Percentiles rank a stretch among this genome's conserved stretches.
Conservation (phyloP, 2,329 filamentous ascomycete genomes). For the Aspergillus neoniger region DNA sequence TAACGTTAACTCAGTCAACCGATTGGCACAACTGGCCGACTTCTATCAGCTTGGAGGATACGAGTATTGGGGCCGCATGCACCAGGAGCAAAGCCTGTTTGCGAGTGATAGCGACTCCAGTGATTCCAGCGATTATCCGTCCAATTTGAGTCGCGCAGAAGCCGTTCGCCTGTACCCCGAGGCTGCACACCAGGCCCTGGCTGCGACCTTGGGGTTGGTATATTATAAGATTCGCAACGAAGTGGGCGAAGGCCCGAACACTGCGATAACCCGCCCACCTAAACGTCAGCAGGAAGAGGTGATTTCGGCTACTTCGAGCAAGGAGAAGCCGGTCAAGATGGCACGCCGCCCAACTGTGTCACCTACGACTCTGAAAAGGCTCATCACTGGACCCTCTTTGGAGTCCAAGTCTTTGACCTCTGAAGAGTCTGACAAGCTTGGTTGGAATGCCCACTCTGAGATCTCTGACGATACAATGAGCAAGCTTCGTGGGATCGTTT, state of each 20-base stretch:
- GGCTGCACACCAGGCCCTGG: slow-evolving; percentile 43
- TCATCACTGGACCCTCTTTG: slow-evolving; percentile 37
- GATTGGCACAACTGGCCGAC: slow-evolving; percentile 41
- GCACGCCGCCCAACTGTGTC: slow-evolving; percentile 36
- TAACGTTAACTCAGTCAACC: slow-evolving; percentile 35
- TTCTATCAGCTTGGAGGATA: slow-evolving; percentile 45
- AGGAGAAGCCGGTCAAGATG: slow-evolving; percentile 39
- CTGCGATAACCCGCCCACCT: slow-evolving; percentile 32
- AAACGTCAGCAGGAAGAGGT: slow-evolving; percentile 42
- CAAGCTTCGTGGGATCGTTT: slow-evolving; percentile 41
- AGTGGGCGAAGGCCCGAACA: slow-evolving; percentile 36
- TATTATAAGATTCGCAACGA: slow-evolving; percentile 47
- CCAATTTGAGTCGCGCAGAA: slow-evolving; percentile 37
- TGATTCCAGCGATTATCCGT: slow-evolving; percentile 40
- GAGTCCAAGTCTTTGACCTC: slow-evolving; percentile 36
- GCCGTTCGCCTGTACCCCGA: slow-evolving; percentile 41
- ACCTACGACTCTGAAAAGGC: slow-evolving; percentile 32
- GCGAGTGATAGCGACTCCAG: slow-evolving; percentile 41
- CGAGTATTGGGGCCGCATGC: slow-evolving; percentile 42
- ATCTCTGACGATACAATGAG: slow-evolving; percentile 41
- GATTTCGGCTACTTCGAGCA: slow-evolving; percentile 33
- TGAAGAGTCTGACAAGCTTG: slow-evolving; percentile 36
- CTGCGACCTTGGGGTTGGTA: slow-evolving; percentile 42
- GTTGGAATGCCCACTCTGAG: slow-evolving; percentile 40
- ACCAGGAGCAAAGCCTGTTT: slow-evolving; percentile 30